A percentile compares a stretch with the other conserved stretches of the same genome.
Conservation (phyloP, 1,139 yeast genomes). For the Candida tetrigidarum region DNA sequence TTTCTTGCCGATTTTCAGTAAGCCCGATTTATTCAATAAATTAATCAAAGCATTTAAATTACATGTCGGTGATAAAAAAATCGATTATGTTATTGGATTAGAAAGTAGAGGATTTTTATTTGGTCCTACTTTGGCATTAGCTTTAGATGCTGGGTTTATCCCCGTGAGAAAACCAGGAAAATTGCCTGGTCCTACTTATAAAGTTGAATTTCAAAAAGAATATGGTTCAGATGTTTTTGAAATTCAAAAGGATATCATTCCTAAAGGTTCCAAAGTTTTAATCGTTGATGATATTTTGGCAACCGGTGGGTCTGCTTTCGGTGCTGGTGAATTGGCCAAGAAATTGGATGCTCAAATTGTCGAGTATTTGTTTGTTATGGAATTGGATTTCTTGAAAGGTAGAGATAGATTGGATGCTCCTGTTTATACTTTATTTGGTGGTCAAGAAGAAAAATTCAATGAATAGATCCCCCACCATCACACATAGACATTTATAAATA, state of each 20-base stretch:
- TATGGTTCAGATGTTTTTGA: slow-evolving; percentile 91
- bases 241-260: slow-evolving; percentile 83
- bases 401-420: slow-evolving; percentile 87
- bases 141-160: slow-evolving; percentile 86
- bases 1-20: slow-evolving; percentile 89
- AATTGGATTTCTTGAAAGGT: slow-evolving; percentile 93
- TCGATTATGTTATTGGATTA: slow-evolving; percentile 90
- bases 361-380: slow-evolving; percentile 89
- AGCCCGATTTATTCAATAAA: slow-evolving; percentile 79
- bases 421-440: slow-evolving; percentile 83
- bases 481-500: background rate
- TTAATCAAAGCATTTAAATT: slow-evolving; percentile 79
- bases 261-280: slow-evolving; percentile 78
- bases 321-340: slow-evolving; percentile 86
- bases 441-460: slow-evolving; percentile 61
- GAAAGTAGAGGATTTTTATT: slow-evolving; percentile 97
- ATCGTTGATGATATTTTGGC: slow-evolving; percentile 97
- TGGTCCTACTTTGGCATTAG: slow-evolving; percentile 94
- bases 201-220: slow-evolving; percentile 84
- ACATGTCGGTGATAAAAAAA: slow-evolving; percentile 68
- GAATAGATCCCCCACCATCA: background rate
- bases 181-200: slow-evolving; percentile 81
- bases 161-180: slow-evolving; percentile 97
- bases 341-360: slow-evolving; percentile 68
- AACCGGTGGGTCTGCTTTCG: slow-evolving; percentile 95